A percentile compares a stretch with the other conserved stretches of the same genome.
These are phyloP conservation scores for Lineolata rhizophorae DNA, from an alignment of 495 filamentous ascomycete genomes.

Conservation along the genomic window DNA sequence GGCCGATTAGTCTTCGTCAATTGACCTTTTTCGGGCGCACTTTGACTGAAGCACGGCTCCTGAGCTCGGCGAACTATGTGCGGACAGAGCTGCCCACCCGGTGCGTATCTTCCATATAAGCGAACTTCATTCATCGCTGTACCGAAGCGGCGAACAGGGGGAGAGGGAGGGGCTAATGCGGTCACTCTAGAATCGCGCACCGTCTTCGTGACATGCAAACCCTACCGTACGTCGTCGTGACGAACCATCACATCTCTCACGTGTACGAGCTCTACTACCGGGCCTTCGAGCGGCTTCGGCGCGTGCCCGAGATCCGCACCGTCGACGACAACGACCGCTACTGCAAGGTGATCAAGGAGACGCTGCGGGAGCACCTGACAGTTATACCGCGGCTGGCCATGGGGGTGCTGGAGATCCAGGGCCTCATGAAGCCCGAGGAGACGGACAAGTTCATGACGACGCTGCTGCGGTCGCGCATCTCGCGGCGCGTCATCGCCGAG, in stretches of 20 bases:
- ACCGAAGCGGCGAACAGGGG: constrained; percentile 1
- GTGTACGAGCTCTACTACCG: constrained; percentile 95
- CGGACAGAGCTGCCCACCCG: constrained; percentile 85
- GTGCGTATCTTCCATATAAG: constrained; percentile 15
- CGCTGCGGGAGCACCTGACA: constrained; percentile 67
- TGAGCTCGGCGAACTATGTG: constrained; percentile 93
- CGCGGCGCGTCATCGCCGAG: constrained; percentile 87
- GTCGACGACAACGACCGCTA: constrained; percentile 80
- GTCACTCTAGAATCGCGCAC: constrained; percentile 47
- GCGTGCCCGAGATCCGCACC: constrained; percentile 60
- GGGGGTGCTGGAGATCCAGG: constrained; percentile 74
- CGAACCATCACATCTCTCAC: constrained; percentile 79
- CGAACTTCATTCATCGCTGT: neutral
- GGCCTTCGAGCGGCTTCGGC: constrained; percentile 77
- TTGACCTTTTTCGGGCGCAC: constrained; percentile 89
- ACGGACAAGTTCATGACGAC: constrained; percentile 94
- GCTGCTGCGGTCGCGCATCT: constrained; percentile 75
- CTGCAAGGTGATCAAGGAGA: constrained; percentile 59
- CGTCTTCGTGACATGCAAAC: constrained; percentile 94
- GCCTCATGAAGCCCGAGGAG: constrained; percentile 50
- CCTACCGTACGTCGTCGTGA: constrained; percentile 84
- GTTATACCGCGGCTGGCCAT: constrained; percentile 88
- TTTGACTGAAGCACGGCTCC: constrained; percentile 68
- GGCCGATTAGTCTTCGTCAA: constrained; percentile 74
- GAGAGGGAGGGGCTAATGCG: neutral